These are phyloP conservation scores for Astraeus odoratus DNA, from an alignment of 768 basidiomycete genomes.

Conservation along the genomic window DNA sequence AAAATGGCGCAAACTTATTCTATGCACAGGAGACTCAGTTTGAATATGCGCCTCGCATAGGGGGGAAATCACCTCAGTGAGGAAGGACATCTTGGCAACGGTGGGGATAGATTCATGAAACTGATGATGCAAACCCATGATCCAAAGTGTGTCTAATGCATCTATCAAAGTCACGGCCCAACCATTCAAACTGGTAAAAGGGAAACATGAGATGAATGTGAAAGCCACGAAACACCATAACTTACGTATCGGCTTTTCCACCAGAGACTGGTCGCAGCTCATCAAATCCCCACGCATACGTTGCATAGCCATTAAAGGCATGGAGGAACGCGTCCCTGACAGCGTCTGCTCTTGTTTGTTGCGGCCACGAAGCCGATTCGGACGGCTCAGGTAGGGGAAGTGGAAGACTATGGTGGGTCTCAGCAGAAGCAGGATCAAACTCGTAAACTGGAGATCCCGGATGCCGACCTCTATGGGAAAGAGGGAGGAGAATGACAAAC, in stretches of 20 bases:
- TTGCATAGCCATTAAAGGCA: conserved; percentile 48
- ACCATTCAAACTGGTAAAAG: conserved; percentile 38
- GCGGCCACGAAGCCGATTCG: neutral
- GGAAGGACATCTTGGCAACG: conserved; percentile 41
- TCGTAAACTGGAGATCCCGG: neutral
- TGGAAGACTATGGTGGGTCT: neutral
- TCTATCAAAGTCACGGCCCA: conserved; percentile 70
- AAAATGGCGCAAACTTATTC: conserved; percentile 42
- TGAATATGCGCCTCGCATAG: neutral
- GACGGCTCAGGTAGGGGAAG: neutral
- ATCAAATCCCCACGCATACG: conserved; percentile 44
- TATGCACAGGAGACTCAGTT: conserved; percentile 10
- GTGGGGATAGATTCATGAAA: conserved; percentile 52
- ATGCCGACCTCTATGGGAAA: neutral
- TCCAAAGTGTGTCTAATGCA: conserved; percentile 72
- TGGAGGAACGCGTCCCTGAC: conserved; percentile 50
- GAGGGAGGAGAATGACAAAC: neutral
- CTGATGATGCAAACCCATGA: conserved; percentile 70
- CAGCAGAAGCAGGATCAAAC: neutral
- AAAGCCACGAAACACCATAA: neutral
- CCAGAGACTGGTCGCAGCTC: conserved; percentile 45
- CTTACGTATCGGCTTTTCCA: conserved; percentile 43
- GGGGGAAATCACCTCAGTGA: conserved; percentile 15
- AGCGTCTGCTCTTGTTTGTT: conserved; percentile 37
- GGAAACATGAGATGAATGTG: neutral